Base-by-base conservation (phyloP, 164 flowering plant genomes). In the Chimonanthus salicifolius region DNA sequence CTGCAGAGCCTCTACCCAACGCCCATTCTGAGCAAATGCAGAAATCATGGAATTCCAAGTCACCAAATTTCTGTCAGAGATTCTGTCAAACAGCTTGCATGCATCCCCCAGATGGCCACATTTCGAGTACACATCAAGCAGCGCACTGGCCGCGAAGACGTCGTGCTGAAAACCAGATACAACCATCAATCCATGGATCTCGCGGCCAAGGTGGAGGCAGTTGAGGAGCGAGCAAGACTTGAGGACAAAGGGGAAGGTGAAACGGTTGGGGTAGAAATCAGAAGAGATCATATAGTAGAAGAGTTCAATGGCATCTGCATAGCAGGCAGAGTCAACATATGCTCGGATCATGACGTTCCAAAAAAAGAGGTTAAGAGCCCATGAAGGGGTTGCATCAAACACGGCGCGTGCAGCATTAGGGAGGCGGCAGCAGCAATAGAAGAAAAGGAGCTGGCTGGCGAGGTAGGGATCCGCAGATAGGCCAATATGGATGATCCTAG, bases 211-310 rank as follows among this genome's bases (percentile, higher is more conserved):
- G 33, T 48, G 73, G 21, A 71, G 68, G 20, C 66, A 4, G 3
- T 71, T 64, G 7, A 77, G 71, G 44, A 43, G 16, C 10, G 82
- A 15, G 45, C 80, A 77, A 4, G 77, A 63, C 73, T 80, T 77
- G 2, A 80, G 73, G 68, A 77, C 80, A 58, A 80, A 80, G 47
- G 82, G 82, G 73, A 71, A 74, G 9, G 77, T 80, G 47, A 80
- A 80, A 33, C 69, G 72, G 58, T 80, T 80, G 44, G 82, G 80
- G 45, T 4, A 10, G 48, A 71, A 74, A 3, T 78, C 77, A 60
- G 62, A 62, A 10, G 47, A 54, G 20, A 71, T 9, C 82, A 80
- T 80, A 49, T 77, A 58, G 2, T 44, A 8, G 66, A 77, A 80
- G 20, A 80, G 70, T 6, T 71, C 63, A 44, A 80, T 7, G 5